Conservation (phyloP, 1,284 basidiomycete genomes). For the Apiotrichum gracile region DNA sequence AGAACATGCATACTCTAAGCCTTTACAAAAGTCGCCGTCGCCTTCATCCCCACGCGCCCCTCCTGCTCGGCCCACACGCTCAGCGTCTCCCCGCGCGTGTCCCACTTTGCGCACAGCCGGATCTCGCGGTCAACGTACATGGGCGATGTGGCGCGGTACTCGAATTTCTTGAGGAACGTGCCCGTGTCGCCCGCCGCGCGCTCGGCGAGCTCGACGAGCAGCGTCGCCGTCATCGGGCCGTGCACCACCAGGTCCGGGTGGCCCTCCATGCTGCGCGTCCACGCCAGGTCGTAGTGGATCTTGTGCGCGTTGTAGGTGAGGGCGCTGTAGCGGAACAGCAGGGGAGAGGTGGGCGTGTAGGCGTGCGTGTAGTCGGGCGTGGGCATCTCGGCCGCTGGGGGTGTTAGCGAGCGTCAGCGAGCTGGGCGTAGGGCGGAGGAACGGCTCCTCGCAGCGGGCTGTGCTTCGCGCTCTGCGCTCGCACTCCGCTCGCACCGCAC, state of each 20-base stretch:
- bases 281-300: constrained; percentile 50
- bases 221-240: constrained; percentile 69
- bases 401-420: background rate
- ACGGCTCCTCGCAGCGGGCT: too few species aligned
- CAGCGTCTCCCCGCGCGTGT: constrained; percentile 30
- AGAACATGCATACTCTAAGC: too few species aligned
- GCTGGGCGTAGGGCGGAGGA: too few species aligned
- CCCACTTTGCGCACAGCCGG: constrained; percentile 55
- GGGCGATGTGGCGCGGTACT: constrained; percentile 70
- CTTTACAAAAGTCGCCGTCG: constrained; percentile 16
- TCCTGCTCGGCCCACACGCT: constrained; percentile 56
- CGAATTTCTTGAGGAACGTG: constrained; percentile 53
- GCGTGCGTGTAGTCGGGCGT: constrained; percentile 53
- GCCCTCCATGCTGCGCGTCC: constrained; percentile 62
- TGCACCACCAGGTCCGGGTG: constrained; percentile 75
- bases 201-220: constrained; percentile 61
- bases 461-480: too few species aligned
- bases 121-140: constrained; percentile 60
- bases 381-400: constrained; percentile 27
- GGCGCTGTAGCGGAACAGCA: constrained; percentile 76
- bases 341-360: constrained; percentile 62
- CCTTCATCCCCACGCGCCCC: constrained; percentile 68
- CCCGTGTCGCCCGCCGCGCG: constrained; percentile 10
- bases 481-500: too few species aligned
- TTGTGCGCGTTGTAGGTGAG: constrained; percentile 56